Conservation (phyloP, 805 yeast genomes). For the Yarrowia hollandica region DNA sequence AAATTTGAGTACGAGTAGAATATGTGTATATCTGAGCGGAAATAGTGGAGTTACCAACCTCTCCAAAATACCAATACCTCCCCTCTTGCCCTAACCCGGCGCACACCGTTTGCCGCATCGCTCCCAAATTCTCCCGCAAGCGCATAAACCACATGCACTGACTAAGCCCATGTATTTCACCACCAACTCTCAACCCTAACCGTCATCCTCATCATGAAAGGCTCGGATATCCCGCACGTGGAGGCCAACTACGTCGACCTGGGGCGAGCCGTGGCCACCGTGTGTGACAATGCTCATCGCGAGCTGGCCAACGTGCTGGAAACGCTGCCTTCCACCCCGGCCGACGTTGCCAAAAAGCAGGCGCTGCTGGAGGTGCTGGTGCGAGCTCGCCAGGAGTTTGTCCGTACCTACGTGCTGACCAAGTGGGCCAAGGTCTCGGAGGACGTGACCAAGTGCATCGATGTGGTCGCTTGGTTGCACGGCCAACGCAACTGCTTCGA, state of each 20-base stretch:
- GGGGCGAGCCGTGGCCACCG: conserved; percentile 56
- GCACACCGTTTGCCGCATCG: no score
- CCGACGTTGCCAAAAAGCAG: conserved; percentile 65
- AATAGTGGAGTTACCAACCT: no score
- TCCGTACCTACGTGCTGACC: conserved; percentile 77
- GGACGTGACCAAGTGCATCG: conserved; percentile 74
- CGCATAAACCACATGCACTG: no score
- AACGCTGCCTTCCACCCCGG: conserved; percentile 55
- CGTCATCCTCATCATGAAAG: conserved; percentile 23
- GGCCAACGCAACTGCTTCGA: conserved; percentile 71
- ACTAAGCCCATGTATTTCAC: not conserved
- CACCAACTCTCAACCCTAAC: conserved; percentile 3
- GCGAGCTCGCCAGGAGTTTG: conserved; percentile 74
- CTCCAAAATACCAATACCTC: no score
- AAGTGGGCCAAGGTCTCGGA: conserved; percentile 83
- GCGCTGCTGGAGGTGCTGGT: conserved; percentile 68
- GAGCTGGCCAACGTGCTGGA: conserved; percentile 63
- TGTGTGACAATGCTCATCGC: conserved; percentile 61
- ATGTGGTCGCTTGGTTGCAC: conserved; percentile 82
- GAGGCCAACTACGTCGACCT: conserved; percentile 69
- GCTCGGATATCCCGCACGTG: conserved; percentile 60
- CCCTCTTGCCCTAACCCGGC: no score
- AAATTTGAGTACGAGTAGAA: no score
- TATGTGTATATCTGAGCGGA: no score
- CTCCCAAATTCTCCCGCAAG: no score